Evolutionary conservation across 2,329 filamentous ascomycete genomes (phyloP), one percentile per base, ranked within the genome.

Genomic region (Stagonosporopsis vannaccii): DNA sequence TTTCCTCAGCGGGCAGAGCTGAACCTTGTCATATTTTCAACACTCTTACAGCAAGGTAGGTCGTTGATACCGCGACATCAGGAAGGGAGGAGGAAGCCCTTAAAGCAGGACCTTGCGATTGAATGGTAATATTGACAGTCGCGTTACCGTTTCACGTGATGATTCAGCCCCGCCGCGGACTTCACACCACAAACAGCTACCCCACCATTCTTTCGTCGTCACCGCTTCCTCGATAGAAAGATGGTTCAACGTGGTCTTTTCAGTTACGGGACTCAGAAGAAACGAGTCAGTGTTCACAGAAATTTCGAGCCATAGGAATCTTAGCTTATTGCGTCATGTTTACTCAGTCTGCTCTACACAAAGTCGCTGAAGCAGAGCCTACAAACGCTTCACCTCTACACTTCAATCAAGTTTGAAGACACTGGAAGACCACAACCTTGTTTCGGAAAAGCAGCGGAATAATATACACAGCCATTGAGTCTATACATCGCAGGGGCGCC

Each of bases 201-300:
- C 40, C 44, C 55, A 49, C 45, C 49, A 45, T 28, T 17, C 17
- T 26, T 40, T n/a, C n/a, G 28, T 40, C 39, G 40, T 51, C 48
- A 49, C 49, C 41, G 44, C 39, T 51, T 26, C 28, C 46, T 46
- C 28, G 30, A 56, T 30, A 20, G 30, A 17, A 23, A 47, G 37
- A 26, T 28, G 53, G 37, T 39, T 39, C 36, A n/a, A 35, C 13
- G 11, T n/a, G 25, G 20, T 28, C 32, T 28, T 48, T 20, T 56
- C 47, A 41, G 32, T 42, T 9, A 19, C n/a, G 12, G 20, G 30
- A 23, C 25, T 19, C 15, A 40, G 22, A 26, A 23, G 43, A 17
- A 48, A 28, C 37, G 33, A 44, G 9, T 23, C 9, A 23, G 4
- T n/a, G 6, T 2, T 33, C 13, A 25, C n/a, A 43, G 20, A 26